Evolutionary conservation across 2,329 filamentous ascomycete species (phyloP).

Genomic region (Ophiostoma angusticollis): DNA sequence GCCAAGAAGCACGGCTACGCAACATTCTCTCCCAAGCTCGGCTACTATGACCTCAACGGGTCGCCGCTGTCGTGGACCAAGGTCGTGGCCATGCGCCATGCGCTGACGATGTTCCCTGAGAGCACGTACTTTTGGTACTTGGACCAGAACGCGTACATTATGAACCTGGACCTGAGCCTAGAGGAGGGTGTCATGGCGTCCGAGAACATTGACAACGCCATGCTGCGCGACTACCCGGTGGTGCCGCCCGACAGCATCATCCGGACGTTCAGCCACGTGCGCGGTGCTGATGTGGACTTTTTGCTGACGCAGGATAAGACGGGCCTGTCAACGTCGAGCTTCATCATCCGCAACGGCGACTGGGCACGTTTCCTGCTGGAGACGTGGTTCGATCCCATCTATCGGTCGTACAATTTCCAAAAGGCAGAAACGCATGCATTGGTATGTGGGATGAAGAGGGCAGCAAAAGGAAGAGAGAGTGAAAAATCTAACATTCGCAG

Average conservation of each 20-base stretch:
- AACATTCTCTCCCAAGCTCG: constrained; percentile 66
- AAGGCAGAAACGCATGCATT: constrained; percentile 87
- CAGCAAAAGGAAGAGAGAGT: background rate
- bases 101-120: constrained; percentile 66
- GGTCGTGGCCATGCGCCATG: constrained; percentile 78
- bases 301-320: constrained; percentile 75
- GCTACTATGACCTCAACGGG: constrained; percentile 58
- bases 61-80: constrained; percentile 57
- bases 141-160: constrained; percentile 74
- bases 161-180: constrained; percentile 62
- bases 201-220: constrained; percentile 56
- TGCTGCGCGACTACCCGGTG: constrained; percentile 75
- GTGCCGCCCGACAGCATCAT: constrained; percentile 96
- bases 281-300: constrained; percentile 64
- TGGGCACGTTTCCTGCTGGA: constrained; percentile 92
- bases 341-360: constrained; percentile 69
- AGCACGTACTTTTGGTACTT: constrained; percentile 78
- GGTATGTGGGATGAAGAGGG: constrained; percentile 37
- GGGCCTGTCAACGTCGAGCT: constrained; percentile 63
- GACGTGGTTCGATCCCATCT: constrained; percentile 91
- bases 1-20: constrained; percentile 78
- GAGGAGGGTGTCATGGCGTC: constrained; percentile 58
- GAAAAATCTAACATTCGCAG: constrained; percentile 26
- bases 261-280: constrained; percentile 78
- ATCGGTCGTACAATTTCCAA: constrained; percentile 89